Evolutionary conservation across 2,329 filamentous ascomycete genomes (phyloP), one percentile per base, ranked within the genome.

Genomic region (Didymella glomerata): DNA sequence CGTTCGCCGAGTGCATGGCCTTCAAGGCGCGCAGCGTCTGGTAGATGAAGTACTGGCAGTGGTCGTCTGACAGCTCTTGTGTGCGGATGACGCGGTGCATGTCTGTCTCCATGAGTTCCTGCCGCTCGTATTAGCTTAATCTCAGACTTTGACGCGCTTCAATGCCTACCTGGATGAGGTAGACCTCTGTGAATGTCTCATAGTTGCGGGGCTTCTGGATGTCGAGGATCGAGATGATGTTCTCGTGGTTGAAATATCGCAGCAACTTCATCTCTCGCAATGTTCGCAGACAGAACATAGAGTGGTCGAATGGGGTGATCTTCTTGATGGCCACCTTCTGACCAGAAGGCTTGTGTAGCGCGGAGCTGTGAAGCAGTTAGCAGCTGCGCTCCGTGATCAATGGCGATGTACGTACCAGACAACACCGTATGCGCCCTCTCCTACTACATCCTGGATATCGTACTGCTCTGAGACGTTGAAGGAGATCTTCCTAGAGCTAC

Each of bases 11-110:
- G 82, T 99, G 95, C 94, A 99, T 98, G 38, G 95, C 95, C 84
- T 99, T 99, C 72, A 99, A 85, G 11, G 94, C 95, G 72, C 95
- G 93, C 58, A 99, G 87, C 2, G 95, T 99, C 83, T 99, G 95
- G 84, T 99, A 99, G 81, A 99, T 99, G 82, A 99, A 99, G 83
- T 99, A 99, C 80, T 99, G 95, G 86, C 95, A 99, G 80, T 99
- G 95, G 78, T 99, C 95, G 79, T 99, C 95, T 36, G 95, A 98
- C 45, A 99, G 87, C 76, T 99, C 95, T 81, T 99, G 95, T 38
- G 95, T 99, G 70, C 95, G 92, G 75, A 99, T 99, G 67, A 99
- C 95, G 68, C 95, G 88, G 80, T 99, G 95, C 95, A 99, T 99
- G 76, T 99, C 95, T 47, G 95, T 99, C 83, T 99, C 95, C 95